phyloP scores from a whole-genome alignment of 768 basidiomycete genomes.

The Termitomyces heimii region DNA sequence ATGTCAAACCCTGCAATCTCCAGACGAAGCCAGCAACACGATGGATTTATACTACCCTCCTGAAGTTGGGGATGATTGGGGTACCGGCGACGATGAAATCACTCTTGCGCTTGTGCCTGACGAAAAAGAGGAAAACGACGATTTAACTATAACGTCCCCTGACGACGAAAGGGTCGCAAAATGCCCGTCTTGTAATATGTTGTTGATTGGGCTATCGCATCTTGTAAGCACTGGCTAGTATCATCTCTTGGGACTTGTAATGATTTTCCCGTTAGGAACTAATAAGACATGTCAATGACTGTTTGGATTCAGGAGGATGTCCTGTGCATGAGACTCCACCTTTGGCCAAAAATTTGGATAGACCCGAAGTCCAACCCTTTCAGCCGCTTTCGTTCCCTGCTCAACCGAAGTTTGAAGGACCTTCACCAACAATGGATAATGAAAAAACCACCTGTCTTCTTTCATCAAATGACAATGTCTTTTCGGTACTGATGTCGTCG shows the following conservation, averaged over 20 bases:
- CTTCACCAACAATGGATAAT: slow-evolving; percentile 12
- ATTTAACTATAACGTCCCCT: not conserved
- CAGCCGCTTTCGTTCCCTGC: slow-evolving; percentile 7
- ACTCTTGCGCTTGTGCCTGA: slow-evolving; percentile 11
- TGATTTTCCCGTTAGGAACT: slow-evolving; percentile 32
- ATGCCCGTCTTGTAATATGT: slow-evolving; percentile 25
- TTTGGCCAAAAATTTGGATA: not conserved
- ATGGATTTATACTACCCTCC: slow-evolving; percentile 23
- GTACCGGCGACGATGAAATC: slow-evolving; percentile 63
- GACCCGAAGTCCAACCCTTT: not conserved
- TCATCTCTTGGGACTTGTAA: not conserved
- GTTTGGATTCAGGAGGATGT: slow-evolving; percentile 29
- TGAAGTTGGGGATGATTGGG: slow-evolving; percentile 52
- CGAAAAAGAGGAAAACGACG: slow-evolving; percentile 17
- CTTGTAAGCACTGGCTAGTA: slow-evolving; percentile 4
- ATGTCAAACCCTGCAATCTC: not conserved
- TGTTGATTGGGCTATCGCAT: slow-evolving; percentile 10
- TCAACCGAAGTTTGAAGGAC: slow-evolving; percentile 11
- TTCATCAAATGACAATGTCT: slow-evolving; percentile 34
- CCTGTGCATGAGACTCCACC: not conserved
- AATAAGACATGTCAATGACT: slow-evolving; percentile 51
- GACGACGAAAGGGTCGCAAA: slow-evolving; percentile 2
- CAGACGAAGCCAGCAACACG: not conserved
- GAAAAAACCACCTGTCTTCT: slow-evolving; percentile 14
- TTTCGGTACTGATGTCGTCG: slow-evolving; percentile 88